Evolutionary conservation across 1,284 basidiomycete species (phyloP), one percentile per base, ranked within the genome.

Genomic region (Coniophora puteana): DNA sequence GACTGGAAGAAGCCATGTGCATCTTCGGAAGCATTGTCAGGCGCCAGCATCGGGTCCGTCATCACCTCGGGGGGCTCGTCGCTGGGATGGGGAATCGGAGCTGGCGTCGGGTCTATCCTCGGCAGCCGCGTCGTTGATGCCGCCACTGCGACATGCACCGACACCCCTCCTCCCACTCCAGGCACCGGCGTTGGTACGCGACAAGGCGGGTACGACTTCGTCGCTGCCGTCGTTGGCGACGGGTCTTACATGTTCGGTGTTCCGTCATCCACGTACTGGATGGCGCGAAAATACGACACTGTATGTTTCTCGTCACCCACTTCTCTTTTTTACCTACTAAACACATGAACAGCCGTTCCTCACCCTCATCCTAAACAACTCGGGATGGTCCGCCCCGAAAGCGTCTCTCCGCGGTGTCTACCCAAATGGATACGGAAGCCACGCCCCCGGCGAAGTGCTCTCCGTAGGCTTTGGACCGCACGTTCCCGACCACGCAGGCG

Each of bases 321-420:
- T n/a, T 4, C 16, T n/a, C 8, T 18, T n/a, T n/a, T n/a, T n/a
- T n/a, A n/a, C 4, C 5, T 10, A 14, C 18, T 14, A 7, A n/a
- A 23, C 3, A 8, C 18, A 7, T 16, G n/a, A 1, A 6, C 46
- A 84, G 81, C 83, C 83, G 1, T 85, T 83, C 62, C 58, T 87
- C 18, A 85, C 82, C 0, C 65, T 87, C 46, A 65, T 87, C 1
- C 58, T 87, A 20, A 85, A 85, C 54, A 87, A 87, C 43, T 81
- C 81, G 3, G 80, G 81, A 1, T 84, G 81, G 80, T 76, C 67
- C 68, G 76, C 79, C 0, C 83, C 84, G 3, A 76, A 71, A 45
- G 50, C 75, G 7, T 82, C 80, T 0, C 76, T 85, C 77, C 59
- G 83, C 7, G 72, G 73, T 3, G 71, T 86, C 1, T 76, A 87